Conservation (phyloP, 306 rosid species). For the Fagus crenata region DNA sequence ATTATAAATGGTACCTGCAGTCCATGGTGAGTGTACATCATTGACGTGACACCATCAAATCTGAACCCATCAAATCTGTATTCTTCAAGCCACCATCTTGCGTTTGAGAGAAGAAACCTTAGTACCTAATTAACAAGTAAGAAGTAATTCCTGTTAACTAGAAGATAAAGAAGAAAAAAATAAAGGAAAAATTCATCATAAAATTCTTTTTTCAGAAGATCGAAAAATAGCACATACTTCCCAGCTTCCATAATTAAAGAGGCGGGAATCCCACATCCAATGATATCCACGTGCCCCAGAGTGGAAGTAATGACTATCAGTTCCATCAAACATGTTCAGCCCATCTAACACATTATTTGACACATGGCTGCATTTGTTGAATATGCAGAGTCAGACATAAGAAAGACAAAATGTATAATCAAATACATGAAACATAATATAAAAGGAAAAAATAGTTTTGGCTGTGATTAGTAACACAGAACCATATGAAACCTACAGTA, state of each 20-base stretch:
- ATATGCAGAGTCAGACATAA: constrained; percentile 34
- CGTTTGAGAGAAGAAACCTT: constrained; percentile 89
- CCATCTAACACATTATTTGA: constrained; percentile 95
- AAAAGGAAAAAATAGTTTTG: neutral
- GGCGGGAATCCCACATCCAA: constrained; percentile 99
- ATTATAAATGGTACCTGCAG: constrained; percentile 54
- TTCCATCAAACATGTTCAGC: constrained; percentile 96
- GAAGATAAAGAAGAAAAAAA: constrained; percentile 22
- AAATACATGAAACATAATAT: constrained; percentile 22
- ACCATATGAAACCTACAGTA: neutral
- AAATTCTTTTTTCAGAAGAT: constrained; percentile 10
- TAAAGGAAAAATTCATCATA: constrained; percentile 13
- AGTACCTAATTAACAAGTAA: constrained; percentile 58
- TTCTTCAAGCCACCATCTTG: constrained; percentile 99
- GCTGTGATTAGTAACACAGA: neutral
- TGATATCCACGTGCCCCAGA: constrained; percentile 96
- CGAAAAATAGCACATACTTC: constrained; percentile 62
- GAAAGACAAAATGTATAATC: constrained; percentile 20
- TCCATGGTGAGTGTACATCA: constrained; percentile 99
- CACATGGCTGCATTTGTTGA: constrained; percentile 63
- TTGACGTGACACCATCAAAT: constrained; percentile 97
- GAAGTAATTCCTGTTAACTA: constrained; percentile 14
- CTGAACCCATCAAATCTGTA: constrained; percentile 96
- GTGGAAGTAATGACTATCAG: constrained; percentile 92
- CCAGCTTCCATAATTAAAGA: constrained; percentile 99